phyloP scores from a whole-genome alignment of 73 alveolate genomes.

The Breviolum minutum region DNA sequence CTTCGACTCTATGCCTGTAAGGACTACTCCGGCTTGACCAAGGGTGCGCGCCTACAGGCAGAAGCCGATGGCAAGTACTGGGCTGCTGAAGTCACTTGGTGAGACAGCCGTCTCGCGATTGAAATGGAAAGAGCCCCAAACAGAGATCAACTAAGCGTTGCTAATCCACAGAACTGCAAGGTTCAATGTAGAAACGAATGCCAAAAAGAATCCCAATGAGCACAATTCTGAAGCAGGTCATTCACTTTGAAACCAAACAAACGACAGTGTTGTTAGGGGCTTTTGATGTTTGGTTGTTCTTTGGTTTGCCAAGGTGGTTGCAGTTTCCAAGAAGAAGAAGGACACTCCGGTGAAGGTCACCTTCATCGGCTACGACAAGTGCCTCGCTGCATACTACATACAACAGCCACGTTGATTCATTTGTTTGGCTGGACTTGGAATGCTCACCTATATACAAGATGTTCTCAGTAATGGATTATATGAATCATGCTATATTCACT shows the following conservation, averaged over 20 bases:
- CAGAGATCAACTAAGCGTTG: not conserved
- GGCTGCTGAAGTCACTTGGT: conserved; percentile 56
- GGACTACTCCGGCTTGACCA: conserved; percentile 25
- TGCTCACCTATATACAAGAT: too few relatives aligned
- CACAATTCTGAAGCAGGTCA: too few relatives aligned
- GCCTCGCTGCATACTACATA: not conserved
- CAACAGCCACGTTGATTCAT: too few relatives aligned
- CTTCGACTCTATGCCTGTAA: not conserved
- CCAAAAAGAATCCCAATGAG: too few relatives aligned
- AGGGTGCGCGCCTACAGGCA: conserved; percentile 83
- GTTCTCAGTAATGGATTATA: too few relatives aligned
- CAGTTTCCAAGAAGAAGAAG: conserved; percentile 69
- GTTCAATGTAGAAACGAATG: too few relatives aligned
- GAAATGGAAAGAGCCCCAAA: not conserved
- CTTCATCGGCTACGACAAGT: conserved; percentile 93
- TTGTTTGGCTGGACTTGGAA: too few relatives aligned
- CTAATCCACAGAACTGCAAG: too few relatives aligned
- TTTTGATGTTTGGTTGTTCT: not conserved
- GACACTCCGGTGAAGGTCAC: conserved; percentile 82
- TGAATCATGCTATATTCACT: too few relatives aligned
- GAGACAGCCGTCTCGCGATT: not conserved
- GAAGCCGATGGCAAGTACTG: conserved; percentile 92
- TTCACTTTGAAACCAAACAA: too few relatives aligned
- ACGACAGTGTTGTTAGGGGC: too few relatives aligned
- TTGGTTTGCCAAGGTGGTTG: conserved; percentile 10